phyloP scores from a whole-genome alignment of 1,284 basidiomycete genomes.

The Apiotrichum gracile region DNA sequence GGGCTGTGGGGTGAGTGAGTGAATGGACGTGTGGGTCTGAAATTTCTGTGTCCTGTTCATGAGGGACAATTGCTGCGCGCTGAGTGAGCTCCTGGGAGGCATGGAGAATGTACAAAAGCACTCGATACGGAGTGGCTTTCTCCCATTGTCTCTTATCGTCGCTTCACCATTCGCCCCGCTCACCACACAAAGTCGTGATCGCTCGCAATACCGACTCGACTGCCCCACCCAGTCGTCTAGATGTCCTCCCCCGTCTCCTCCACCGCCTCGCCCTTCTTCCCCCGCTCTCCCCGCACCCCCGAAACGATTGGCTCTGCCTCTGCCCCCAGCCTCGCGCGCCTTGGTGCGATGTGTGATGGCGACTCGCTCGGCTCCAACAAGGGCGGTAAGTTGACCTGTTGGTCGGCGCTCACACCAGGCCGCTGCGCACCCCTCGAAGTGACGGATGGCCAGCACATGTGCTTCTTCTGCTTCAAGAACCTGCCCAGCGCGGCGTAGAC shows the following conservation, averaged over 20 bases:
- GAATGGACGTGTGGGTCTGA: too few relatives aligned
- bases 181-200: too few relatives aligned
- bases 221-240: background rate
- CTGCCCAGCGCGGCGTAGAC: background rate
- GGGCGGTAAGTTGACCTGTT: background rate
- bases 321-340: background rate
- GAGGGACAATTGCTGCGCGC: too few relatives aligned
- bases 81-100: too few relatives aligned
- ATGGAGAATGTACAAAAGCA: too few relatives aligned
- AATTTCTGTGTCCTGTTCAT: too few relatives aligned
- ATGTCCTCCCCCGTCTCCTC: background rate
- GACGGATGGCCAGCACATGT: background rate
- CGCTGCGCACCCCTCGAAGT: background rate
- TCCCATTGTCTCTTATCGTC: too few relatives aligned
- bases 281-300: background rate
- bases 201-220: too few relatives aligned
- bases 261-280: background rate
- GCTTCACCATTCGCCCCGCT: too few relatives aligned
- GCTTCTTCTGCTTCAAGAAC: background rate
- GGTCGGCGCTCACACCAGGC: background rate
- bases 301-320: too few relatives aligned
- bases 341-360: background rate
- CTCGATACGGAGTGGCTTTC: too few relatives aligned
- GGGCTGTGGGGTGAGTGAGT: too few relatives aligned
- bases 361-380: background rate